phyloP scores from a whole-genome alignment of 2,329 filamentous ascomycete genomes.

The Fusarium vanettenii region DNA sequence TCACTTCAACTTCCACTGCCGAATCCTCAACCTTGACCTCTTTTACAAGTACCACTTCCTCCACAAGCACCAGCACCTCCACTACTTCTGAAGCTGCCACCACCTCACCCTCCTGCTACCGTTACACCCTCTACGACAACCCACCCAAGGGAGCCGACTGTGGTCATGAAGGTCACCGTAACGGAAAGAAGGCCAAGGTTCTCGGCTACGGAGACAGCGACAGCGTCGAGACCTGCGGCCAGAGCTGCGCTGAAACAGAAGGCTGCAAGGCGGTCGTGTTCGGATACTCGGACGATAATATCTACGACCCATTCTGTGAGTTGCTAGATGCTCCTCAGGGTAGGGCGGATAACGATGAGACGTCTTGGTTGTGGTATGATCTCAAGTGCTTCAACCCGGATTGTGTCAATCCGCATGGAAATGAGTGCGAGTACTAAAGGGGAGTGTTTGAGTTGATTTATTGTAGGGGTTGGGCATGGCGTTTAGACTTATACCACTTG shows the following conservation, averaged over 20 bases:
- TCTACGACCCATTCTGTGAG: constrained; percentile 29
- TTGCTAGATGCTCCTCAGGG: constrained; percentile 7
- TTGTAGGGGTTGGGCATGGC: not conserved
- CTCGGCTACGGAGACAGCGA: constrained; percentile 23
- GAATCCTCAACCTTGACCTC: not conserved
- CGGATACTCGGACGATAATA: constrained; percentile 22
- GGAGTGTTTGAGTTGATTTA: not conserved
- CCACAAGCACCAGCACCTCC: constrained; percentile 1
- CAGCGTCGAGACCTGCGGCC: constrained; percentile 25
- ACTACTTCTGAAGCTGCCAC: not conserved
- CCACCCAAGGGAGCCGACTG: constrained; percentile 15
- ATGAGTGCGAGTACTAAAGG: constrained; percentile 24
- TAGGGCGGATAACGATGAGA: constrained; percentile 24
- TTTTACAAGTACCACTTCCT: not conserved
- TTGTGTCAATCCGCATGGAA: constrained; percentile 11
- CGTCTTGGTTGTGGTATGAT: constrained; percentile 26
- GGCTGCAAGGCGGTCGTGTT: constrained; percentile 25
- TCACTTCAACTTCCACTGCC: not conserved
- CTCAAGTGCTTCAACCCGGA: constrained; percentile 31
- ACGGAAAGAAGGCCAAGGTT: constrained; percentile 19
- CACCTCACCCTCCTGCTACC: constrained; percentile 23
- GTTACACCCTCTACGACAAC: constrained; percentile 21
- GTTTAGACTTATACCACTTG: constrained; percentile 14
- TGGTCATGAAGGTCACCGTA: constrained; percentile 10
- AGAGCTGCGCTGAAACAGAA: constrained; percentile 23